Base-by-base conservation (phyloP, 768 basidiomycete species). In the Phylloporus arenicola region DNA sequence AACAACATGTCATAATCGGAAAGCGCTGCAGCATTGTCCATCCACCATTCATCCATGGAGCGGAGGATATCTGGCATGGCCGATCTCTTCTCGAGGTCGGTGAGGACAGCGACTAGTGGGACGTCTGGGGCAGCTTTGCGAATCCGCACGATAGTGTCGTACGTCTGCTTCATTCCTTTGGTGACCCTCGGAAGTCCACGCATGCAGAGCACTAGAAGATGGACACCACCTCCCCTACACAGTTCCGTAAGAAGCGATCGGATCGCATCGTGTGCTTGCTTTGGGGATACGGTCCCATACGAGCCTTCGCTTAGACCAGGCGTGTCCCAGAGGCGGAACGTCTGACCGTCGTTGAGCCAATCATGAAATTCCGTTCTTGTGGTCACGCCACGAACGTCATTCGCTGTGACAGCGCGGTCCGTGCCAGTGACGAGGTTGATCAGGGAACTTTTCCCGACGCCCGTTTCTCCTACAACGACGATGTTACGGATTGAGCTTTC, bases 11-110 rank as follows among this genome's bases (percentile, higher is more conserved):
- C 54, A 46, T 62, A 57, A 4, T 51, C 40, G 22, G 45, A 48
- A 47, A 75, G 71, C 0, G 30, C 17, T 8, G 24, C 13, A 22
- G 60, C 40, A 41, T 75, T 75, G 50, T 52, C 50, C 24, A 43
- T 47, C 74, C 73, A 75, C 75, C 75, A 76, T 25, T 62, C 57
- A 0, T 68, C 66, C 63, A 71, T 70, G 19, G 65, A 64, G 2
- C 49, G 27, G 6, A 59, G 44, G 47, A 62, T 51, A 19, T 58
- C 48, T 11, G 57, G 39, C 2, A 16, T 14, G 24, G 49, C 24
- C 8, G 60, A 62, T 29, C 53, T 48, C 33, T 68, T 67, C 52
- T 70, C 69, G 14, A 70, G 61, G 19, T 70, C 69, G 25, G 68
- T 69, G 42, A 69, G 22, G 34, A 68, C 53, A 13, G 64, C 49